These are phyloP conservation scores for Naegleria lovaniensis DNA, from an alignment of 208 protist genomes.

Conservation along the genomic window DNA sequence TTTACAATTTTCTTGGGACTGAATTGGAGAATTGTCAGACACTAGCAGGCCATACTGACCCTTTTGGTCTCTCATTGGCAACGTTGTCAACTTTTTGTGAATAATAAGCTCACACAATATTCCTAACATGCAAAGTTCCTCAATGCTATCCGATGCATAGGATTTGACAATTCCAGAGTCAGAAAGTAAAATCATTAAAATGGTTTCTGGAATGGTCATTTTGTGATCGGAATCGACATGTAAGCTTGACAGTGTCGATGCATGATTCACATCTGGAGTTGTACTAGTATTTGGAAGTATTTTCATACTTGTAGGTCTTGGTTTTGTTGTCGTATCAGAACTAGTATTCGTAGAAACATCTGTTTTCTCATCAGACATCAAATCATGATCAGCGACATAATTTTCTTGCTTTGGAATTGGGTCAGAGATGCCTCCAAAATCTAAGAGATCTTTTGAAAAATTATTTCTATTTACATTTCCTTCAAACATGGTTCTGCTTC, in stretches of 20 bases:
- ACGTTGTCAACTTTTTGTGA: background rate
- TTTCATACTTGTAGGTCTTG: background rate
- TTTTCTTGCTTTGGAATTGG: no score
- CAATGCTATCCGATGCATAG: background rate
- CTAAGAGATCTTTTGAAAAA: background rate
- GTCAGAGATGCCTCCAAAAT: background rate
- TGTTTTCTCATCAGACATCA: no score
- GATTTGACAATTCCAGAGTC: background rate
- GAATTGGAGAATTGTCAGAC: background rate
- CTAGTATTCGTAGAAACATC: background rate
- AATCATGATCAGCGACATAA: no score
- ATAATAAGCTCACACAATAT: conserved; percentile 7
- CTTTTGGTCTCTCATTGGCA: background rate
- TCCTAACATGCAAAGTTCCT: background rate
- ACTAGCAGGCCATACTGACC: background rate
- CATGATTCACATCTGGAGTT: background rate
- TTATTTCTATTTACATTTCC: background rate
- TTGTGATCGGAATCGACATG: background rate
- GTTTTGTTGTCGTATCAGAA: background rate
- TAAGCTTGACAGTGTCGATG: background rate
- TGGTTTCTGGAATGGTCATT: background rate
- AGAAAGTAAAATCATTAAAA: background rate
- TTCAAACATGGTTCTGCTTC: background rate
- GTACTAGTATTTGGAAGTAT: background rate
- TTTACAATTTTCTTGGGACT: background rate